Conservation (phyloP, 164 flowering plant species). For the Piper longum region DNA sequence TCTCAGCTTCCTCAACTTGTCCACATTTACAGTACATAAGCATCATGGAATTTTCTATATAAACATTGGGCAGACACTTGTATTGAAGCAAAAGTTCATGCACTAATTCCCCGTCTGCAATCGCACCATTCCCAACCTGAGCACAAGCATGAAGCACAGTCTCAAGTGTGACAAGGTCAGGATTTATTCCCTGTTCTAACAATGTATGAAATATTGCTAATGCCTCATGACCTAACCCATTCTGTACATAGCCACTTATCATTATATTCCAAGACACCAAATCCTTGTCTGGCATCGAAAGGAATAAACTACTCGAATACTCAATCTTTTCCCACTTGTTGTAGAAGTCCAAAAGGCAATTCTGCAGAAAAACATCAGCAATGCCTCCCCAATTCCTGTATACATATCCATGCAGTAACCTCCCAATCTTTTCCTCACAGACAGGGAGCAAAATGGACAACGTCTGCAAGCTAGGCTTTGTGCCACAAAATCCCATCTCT, state of each 20-base stretch:
- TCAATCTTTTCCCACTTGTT: conserved; percentile 2
- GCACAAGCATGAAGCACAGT: conserved; percentile 7
- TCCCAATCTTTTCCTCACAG: conserved; percentile 2
- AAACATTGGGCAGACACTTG: conserved; percentile 2
- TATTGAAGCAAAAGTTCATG: conserved; percentile 4
- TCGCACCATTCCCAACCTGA: conserved; percentile 2
- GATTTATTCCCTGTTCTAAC: conserved; percentile 5
- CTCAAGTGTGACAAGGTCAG: conserved; percentile 8
- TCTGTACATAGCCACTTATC: conserved; percentile 4
- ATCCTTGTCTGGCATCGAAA: conserved; percentile 4
- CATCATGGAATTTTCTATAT: conserved; percentile 4
- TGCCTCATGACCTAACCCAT: conserved; percentile 5
- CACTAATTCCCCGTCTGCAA: conserved; percentile 3
- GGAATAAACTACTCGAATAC: neutral
- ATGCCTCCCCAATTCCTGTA: neutral
- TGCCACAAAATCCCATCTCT: neutral
- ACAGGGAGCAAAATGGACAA: conserved; percentile 10
- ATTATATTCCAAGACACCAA: conserved; percentile 11
- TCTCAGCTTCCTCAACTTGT: neutral
- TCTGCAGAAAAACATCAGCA: conserved; percentile 6
- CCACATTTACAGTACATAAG: conserved; percentile 8
- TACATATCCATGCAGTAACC: conserved; percentile 6
- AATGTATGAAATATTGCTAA: conserved; percentile 1
- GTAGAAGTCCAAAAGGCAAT: conserved; percentile 6
- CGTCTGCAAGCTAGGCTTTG: conserved; percentile 4